Conservation (phyloP, 2,329 filamentous ascomycete species). For the Sporothrix dimorphospora region DNA sequence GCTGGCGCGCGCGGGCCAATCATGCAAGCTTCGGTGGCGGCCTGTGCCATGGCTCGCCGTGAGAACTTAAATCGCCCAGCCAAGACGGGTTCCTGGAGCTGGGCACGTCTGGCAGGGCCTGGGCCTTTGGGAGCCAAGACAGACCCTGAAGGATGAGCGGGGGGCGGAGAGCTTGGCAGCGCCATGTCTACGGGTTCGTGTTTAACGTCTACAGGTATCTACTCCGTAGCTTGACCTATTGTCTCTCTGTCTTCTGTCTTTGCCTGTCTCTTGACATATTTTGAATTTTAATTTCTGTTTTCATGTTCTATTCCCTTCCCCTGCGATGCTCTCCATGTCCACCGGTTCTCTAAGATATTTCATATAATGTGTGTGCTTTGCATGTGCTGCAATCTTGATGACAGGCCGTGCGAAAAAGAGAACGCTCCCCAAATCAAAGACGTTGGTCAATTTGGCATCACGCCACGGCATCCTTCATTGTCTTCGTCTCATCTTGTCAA, state of each 20-base stretch:
- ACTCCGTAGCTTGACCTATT: neutral
- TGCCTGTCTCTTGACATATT: neutral
- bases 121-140: neutral
- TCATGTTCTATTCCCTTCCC: too few relatives aligned
- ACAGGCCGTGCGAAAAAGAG: too few relatives aligned
- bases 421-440: too few relatives aligned
- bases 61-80: slow-evolving; percentile 21
- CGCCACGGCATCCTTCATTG: too few relatives aligned
- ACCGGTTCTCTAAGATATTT: neutral
- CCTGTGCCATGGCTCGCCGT: slow-evolving; percentile 1
- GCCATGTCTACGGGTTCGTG: neutral
- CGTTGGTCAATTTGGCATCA: too few relatives aligned
- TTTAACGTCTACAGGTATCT: too few relatives aligned
- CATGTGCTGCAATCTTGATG: too few relatives aligned
- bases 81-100: slow-evolving; percentile 19
- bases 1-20: slow-evolving; percentile 10
- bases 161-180: slow-evolving; percentile 14
- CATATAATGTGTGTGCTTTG: neutral
- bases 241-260: neutral
- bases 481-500: too few relatives aligned
- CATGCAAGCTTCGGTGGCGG: neutral
- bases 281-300: neutral
- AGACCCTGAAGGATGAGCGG: neutral
- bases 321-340: neutral
- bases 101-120: neutral